Evolutionary conservation across 768 basidiomycete species (phyloP), one percentile per base, ranked within the genome.

Genomic region (Boletus insuetus): DNA sequence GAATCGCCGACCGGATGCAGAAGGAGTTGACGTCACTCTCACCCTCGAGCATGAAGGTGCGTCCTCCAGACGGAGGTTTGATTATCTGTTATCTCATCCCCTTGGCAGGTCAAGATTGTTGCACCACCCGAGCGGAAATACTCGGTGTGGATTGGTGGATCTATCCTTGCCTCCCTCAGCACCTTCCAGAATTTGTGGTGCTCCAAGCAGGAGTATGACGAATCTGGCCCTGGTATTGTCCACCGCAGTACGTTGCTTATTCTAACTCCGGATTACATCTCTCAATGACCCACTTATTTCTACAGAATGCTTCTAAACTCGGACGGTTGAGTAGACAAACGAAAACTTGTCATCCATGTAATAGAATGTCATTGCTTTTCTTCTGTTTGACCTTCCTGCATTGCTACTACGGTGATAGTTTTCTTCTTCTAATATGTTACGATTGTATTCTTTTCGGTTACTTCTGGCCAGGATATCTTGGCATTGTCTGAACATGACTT

Each of bases 101-200:
- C 5, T 37, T 19, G 46, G 26, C 55, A 83, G 82, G 87, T 94
- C 77, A 94, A 92, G 84, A 92, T 94, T 53, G 88, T 92, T 55
- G 90, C 93, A 56, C 93, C 94, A 48, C 92, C 93, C 51, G 93
- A 96, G 79, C 80, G 93, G 65, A 96, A 92, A 73, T 94, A 94
- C 82, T 93, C 91, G 51, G 94, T 95, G 75, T 97, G 94, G 91
- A 94, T 94, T 64, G 89, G 89, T 77, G 89, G 88, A 56, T 88
- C 86, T 41, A 91, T 90, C 65, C 76, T 91, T 62, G 94, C 93
- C 43, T 94, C 91, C 32, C 82, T 97, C 47, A 88, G 84, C 68
- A 95, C 94, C 64, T 96, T 96, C 94, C 94, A 96, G 79, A 94
- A 94, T 71, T 77, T 95, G 75, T 97, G 94, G 93, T 88, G 88